A percentile compares a stretch with the other conserved stretches of the same genome.
Evolutionary conservation across 441 rosid species (phyloP).

Genomic region (Populus hybrid): DNA sequence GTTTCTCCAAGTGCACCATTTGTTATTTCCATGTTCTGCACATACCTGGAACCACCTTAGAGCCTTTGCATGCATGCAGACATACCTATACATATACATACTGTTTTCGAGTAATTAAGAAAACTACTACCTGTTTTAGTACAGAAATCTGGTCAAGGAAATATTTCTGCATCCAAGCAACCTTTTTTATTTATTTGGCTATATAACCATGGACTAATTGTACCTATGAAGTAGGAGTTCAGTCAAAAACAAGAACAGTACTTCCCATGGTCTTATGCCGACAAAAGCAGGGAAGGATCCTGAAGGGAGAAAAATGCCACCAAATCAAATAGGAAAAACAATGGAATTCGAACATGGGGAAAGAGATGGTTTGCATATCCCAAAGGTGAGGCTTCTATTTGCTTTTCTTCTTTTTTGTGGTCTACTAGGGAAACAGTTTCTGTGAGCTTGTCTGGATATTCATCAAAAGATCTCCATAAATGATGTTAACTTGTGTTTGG

Average conservation of each 20-base stretch:
- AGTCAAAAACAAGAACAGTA: conserved; percentile 29
- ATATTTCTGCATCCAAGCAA: neutral
- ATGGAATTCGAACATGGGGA: conserved; percentile 29
- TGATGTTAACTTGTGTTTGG: neutral
- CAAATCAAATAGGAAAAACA: conserved; percentile 19
- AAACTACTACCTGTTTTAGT: neutral
- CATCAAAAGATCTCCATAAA: neutral
- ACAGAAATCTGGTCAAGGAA: neutral
- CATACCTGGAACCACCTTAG: neutral
- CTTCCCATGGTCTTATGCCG: conserved; percentile 20
- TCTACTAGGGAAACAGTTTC: neutral
- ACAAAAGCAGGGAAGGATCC: conserved; percentile 30
- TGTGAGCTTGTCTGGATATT: neutral
- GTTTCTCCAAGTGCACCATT: neutral
- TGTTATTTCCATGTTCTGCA: neutral
- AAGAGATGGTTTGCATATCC: conserved; percentile 11
- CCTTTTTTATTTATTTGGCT: neutral
- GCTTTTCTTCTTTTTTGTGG: neutral
- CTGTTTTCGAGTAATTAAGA: neutral
- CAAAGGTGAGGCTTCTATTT: conserved; percentile 26
- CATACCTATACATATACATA: neutral
- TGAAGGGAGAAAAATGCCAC: conserved; percentile 21
- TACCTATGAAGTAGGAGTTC: conserved; percentile 34
- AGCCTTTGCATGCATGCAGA: neutral
- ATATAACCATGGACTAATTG: conserved; percentile 14